Conservation (phyloP, 352 stramenopile genomes). For the Blastocystis sp. region DNA sequence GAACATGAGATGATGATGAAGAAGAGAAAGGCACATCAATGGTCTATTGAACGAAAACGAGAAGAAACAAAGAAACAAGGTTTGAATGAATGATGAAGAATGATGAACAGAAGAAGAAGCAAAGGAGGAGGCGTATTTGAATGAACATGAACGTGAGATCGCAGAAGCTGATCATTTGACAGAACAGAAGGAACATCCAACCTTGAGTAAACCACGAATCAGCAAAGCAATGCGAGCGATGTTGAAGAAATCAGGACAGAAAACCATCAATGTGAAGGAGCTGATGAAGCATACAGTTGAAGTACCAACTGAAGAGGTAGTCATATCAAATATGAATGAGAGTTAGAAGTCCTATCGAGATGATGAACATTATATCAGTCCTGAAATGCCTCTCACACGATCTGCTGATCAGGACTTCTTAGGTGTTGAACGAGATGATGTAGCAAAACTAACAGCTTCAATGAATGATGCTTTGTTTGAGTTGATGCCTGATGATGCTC, state of each 20-base stretch:
- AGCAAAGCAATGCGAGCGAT: conserved; percentile 87
- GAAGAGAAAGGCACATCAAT: conserved; percentile 76
- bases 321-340: not conserved
- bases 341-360: conserved; percentile 26
- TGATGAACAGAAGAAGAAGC: not conserved
- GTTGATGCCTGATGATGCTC: conserved; percentile 68
- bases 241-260: conserved; percentile 75
- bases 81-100: not conserved
- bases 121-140: not conserved
- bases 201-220: conserved; percentile 74
- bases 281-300: not conserved
- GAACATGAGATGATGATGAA: conserved; percentile 75
- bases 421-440: not conserved
- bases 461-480: conserved; percentile 38
- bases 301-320: not conserved
- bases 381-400: not conserved
- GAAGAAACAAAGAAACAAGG: conserved; percentile 66
- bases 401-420: not conserved
- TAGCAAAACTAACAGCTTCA: not conserved
- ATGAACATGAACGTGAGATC: conserved; percentile 48
- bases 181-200: conserved; percentile 1
- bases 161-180: not conserved
- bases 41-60: conserved; percentile 76
- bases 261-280: not conserved
- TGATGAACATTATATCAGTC: conserved; percentile 2